Base-by-base conservation (phyloP, 108 stramenopile genomes). In the Conticribra weissflogii region DNA sequence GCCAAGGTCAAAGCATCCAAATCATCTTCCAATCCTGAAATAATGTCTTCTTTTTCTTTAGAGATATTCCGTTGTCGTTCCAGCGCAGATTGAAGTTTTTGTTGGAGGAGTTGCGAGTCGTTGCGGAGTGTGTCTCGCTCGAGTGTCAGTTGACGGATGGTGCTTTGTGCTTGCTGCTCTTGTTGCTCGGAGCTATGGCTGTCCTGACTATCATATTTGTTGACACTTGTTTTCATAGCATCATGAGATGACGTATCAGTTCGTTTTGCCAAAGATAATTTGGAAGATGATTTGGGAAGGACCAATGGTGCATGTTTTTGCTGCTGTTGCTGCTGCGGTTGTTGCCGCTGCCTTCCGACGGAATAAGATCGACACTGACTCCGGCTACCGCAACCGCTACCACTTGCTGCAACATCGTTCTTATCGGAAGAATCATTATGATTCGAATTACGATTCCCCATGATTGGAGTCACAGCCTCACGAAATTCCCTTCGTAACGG, bases 111-210 rank as follows among this genome's bases (percentile, higher is more conserved):
- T 8, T 62, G 33, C 4, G 45, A 24, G 24, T 69, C 68, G 3
- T 49, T 15, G 2, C 51, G 73, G 15, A 74, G 50, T 21, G 56
- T 50, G 17, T 74, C 64, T 21, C 73, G 64, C 32, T 74, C 65
- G 4, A 4, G 25, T 0, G 50, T 60, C 0, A 70, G 56, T 48
- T 50, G 56, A 0, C 51, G 17, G 19, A 70, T 59, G n/a, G 7
- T 30, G 58, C 34, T 57, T 47, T 46, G 28, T 62, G 45, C 34
- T 32, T 19, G 19, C 22, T 23, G 62, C 17, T 48, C 12, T 32
- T 2, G 23, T 33, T 33, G 28, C 63, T 4, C 18, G 23, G 29
- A 32, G 23, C 24, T 50, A 52, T 16, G 63, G 50, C 36, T 5
- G 12, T 41, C 8, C 8, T 41, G 36, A 12, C 36, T 41, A 12